Base-by-base conservation (phyloP, 441 rosid genomes). In the Aleurites moluccanus region DNA sequence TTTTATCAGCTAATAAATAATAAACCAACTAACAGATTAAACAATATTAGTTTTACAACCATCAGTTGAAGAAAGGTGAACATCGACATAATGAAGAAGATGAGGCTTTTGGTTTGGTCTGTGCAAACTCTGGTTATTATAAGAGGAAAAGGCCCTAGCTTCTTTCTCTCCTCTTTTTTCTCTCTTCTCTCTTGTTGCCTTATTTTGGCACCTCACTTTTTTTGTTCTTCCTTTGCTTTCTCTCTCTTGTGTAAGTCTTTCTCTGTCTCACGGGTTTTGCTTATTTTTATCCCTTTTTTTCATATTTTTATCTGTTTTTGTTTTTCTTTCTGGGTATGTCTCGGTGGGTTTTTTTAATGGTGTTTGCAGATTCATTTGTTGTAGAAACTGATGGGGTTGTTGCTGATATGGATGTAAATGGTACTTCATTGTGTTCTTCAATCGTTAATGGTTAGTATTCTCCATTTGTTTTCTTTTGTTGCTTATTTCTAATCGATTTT, bases 71-170 rank as follows among this genome's bases (percentile, higher is more conserved):
- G 55, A 88, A 84, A 72, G 85, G 76, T 18, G 88, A 80, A 25
- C 67, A 74, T 62, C 76, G 74, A 15, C 65, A 67, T 25, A 13
- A 20, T 45, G 84, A 72, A 33, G 87, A 80, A 52, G 86, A 81
- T 59, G 88, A 85, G 33, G 74, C 75, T 74, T 66, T 86, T 50
- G 60, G 73, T 72, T 57, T 73, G 2, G 82, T 80, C 55, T 85
- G 82, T 70, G 72, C 81, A 11, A 80, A 50, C 75, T 62, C 78
- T 18, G 78, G 73, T 69, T 76, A 35, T 68, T 83, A 69, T 84
- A 90, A 80, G 81, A 85, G 85, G 73, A 81, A 81, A 78, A 88
- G 85, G 80, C 91, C 89, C 21, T 89, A 86, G 80, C 88, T 92
- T 81, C 75, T 85, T 3, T 81, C 78, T 75, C 73, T 90, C 44